Percentiles rank a stretch among this genome's conserved stretches.
Evolutionary conservation across 768 basidiomycete genomes (phyloP).

Genomic region (Lentinus tigrinus): DNA sequence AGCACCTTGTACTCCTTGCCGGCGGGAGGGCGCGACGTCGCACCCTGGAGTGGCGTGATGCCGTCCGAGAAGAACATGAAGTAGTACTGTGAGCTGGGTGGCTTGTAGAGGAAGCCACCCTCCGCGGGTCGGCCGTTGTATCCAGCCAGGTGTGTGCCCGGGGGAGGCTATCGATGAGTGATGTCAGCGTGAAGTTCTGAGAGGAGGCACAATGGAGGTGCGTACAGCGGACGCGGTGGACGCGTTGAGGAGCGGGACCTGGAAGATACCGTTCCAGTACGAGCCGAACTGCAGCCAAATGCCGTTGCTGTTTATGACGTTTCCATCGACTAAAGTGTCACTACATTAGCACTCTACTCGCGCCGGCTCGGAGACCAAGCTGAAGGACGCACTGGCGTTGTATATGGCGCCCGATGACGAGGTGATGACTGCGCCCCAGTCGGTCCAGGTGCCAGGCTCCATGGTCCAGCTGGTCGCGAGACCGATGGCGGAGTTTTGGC

Average conservation of each 20-base stretch:
- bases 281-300: not conserved
- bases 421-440: not conserved
- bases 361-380: not conserved
- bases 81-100: not conserved
- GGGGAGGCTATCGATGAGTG: not conserved
- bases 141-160: not conserved
- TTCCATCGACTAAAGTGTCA: not conserved
- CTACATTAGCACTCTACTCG: not conserved
- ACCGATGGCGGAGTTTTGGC: slow-evolving; percentile 1
- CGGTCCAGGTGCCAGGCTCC: not conserved
- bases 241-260: not conserved
- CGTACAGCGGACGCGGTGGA: not conserved
- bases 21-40: not conserved
- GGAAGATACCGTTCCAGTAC: slow-evolving; percentile 1
- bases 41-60: not conserved
- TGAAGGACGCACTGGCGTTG: not conserved
- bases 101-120: not conserved
- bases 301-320: not conserved
- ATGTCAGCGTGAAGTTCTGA: too few species aligned
- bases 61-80: slow-evolving; percentile 1
- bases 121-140: not conserved
- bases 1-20: slow-evolving; percentile 1
- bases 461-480: not conserved
- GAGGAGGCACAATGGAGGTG: too few species aligned
- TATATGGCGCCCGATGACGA: not conserved